phyloP scores from a whole-genome alignment of 345 rosid genomes.

The Salix caprea region DNA sequence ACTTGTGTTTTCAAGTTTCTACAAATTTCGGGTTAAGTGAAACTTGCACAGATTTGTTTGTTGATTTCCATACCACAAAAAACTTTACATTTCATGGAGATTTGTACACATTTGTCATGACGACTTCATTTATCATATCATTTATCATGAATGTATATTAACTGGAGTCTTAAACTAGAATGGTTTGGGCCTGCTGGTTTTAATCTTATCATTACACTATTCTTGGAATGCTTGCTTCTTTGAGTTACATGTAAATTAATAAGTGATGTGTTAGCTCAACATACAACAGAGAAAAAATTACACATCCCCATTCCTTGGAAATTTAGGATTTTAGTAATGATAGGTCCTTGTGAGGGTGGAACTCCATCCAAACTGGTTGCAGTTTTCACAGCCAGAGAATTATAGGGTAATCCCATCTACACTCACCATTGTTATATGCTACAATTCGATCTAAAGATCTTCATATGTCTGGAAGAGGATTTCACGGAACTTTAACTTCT shows the following conservation, averaged over 20 bases:
- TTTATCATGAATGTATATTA: neutral
- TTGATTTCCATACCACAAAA: neutral
- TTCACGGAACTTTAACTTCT: slow-evolving; percentile 46
- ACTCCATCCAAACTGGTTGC: neutral
- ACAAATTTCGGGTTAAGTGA: neutral
- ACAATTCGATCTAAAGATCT: neutral
- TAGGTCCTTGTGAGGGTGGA: neutral
- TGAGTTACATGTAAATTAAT: neutral
- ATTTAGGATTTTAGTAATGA: neutral
- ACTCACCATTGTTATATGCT: neutral
- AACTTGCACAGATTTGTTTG: neutral
- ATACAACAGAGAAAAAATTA: neutral
- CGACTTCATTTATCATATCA: neutral
- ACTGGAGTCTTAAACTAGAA: neutral
- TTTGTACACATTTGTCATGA: neutral
- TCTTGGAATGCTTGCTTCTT: neutral
- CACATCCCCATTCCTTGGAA: neutral
- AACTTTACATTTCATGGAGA: neutral
- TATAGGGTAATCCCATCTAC: neutral
- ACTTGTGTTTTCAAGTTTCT: neutral
- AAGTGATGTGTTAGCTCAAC: neutral
- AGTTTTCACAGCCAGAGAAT: neutral
- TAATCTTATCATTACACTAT: neutral
- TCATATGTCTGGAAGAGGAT: slow-evolving; percentile 41
- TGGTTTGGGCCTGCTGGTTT: neutral